Evolutionary conservation across 257 asterid species (phyloP).

Genomic region (Agastache rugosa): DNA sequence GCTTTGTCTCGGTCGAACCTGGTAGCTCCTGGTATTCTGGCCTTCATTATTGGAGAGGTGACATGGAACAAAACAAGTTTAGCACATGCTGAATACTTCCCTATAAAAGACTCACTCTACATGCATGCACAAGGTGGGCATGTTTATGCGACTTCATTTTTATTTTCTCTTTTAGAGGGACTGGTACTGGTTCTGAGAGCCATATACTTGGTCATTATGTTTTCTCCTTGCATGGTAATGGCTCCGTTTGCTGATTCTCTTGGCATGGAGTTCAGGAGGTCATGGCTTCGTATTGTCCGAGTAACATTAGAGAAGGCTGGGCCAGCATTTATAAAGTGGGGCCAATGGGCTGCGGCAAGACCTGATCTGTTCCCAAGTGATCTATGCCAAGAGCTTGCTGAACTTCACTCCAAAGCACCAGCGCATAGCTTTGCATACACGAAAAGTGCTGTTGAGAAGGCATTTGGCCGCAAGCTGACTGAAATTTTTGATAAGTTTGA

Average conservation of each 20-base stretch:
- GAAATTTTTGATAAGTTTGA: constrained; percentile 81
- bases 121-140: constrained; percentile 70
- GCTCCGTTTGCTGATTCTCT: constrained; percentile 81
- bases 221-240: constrained; percentile 77
- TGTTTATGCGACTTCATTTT: constrained; percentile 52
- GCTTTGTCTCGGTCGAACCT: constrained; percentile 83
- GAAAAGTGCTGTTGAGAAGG: constrained; percentile 70
- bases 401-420: constrained; percentile 82
- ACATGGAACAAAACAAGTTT: constrained; percentile 50
- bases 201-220: constrained; percentile 61
- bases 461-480: constrained; percentile 72
- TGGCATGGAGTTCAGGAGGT: constrained; percentile 68
- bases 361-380: constrained; percentile 87
- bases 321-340: constrained; percentile 96
- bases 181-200: constrained; percentile 68
- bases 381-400: constrained; percentile 74
- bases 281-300: constrained; percentile 72
- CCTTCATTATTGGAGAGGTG: constrained; percentile 63
- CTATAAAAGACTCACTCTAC: constrained; percentile 55
- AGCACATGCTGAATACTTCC: constrained; percentile 68
- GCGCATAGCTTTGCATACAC: constrained; percentile 79
- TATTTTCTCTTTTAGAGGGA: constrained; percentile 69
- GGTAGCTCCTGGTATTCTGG: constrained; percentile 81
- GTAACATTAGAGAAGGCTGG: constrained; percentile 85
- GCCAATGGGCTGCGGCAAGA: constrained; percentile 97